phyloP scores from a whole-genome alignment of 2,329 filamentous ascomycete genomes.

The Lachnellula occidentalis region DNA sequence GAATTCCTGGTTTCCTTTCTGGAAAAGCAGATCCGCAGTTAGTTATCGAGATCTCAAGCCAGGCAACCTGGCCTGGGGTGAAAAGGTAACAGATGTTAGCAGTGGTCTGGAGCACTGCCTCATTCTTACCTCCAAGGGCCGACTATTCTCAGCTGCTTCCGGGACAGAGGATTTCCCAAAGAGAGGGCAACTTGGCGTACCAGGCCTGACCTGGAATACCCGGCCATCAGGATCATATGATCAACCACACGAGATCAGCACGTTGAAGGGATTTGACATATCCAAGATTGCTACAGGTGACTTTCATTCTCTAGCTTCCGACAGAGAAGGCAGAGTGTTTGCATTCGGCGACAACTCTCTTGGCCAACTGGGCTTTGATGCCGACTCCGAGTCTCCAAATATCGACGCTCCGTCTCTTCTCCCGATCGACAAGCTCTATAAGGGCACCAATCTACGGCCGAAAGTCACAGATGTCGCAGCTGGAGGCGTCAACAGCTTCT shows the following conservation, averaged over 20 bases:
- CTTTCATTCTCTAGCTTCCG: conserved; percentile 75
- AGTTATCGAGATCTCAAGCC: conserved; percentile 72
- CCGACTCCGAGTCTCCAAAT: conserved; percentile 53
- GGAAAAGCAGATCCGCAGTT: conserved; percentile 52
- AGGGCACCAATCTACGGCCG: conserved; percentile 54
- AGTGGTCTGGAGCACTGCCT: conserved; percentile 82
- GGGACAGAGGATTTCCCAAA: conserved; percentile 73
- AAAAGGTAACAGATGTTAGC: conserved; percentile 68
- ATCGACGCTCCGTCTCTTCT: conserved; percentile 68
- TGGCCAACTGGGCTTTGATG: conserved; percentile 86
- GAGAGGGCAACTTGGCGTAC: conserved; percentile 81
- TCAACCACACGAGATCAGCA: conserved; percentile 71
- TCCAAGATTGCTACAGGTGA: conserved; percentile 76
- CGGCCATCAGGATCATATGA: conserved; percentile 75
- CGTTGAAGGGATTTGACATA: conserved; percentile 65
- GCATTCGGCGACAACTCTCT: conserved; percentile 85
- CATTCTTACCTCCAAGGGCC: conserved; percentile 76
- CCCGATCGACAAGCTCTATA: conserved; percentile 67
- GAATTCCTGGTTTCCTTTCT: conserved; percentile 67
- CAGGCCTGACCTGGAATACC: conserved; percentile 73
- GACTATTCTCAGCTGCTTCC: conserved; percentile 83
- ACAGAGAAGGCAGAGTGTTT: conserved; percentile 72
- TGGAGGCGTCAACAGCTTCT: conserved; percentile 81
- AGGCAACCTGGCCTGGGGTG: conserved; percentile 56
- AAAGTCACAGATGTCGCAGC: conserved; percentile 74